These are phyloP conservation scores for Fusarium buharicum DNA, from an alignment of 2,329 filamentous ascomycete genomes.

Conservation along the genomic window DNA sequence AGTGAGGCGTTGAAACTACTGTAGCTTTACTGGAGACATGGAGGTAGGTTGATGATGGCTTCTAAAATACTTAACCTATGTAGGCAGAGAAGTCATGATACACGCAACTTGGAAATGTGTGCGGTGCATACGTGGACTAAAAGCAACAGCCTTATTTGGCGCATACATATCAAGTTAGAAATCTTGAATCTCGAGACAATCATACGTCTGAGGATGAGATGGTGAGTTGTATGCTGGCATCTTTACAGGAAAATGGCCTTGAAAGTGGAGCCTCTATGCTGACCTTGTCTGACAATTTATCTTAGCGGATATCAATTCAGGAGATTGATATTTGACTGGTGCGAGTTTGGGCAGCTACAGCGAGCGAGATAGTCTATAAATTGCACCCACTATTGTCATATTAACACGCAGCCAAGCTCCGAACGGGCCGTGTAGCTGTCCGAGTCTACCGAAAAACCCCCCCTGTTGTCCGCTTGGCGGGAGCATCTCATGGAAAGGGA, in stretches of 20 bases:
- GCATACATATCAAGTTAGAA: background rate
- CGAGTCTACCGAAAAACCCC: conserved; percentile 40
- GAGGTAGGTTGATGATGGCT: no score
- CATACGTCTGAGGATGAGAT: conserved; percentile 35
- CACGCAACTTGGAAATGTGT: background rate
- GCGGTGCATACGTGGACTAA: conserved; percentile 7
- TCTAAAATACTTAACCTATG: no score
- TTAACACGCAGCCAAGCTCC: conserved; percentile 28
- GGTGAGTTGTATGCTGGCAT: conserved; percentile 30
- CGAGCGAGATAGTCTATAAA: background rate
- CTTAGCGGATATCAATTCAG: conserved; percentile 32
- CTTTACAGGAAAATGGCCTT: conserved; percentile 36
- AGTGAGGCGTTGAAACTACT: no score
- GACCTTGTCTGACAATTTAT: conserved; percentile 44
- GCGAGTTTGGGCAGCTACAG: conserved; percentile 7
- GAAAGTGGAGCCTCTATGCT: conserved; percentile 32
- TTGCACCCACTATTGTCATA: conserved; percentile 12
- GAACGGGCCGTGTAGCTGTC: conserved; percentile 38
- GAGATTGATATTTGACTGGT: conserved; percentile 25
- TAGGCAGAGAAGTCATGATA: conserved; percentile 10
- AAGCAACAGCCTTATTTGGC: background rate
- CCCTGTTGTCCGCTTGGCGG: conserved; percentile 41
- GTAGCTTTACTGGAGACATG: no score
- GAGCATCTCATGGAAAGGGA: conserved; percentile 21
- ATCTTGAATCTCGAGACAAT: conserved; percentile 28